Evolutionary conservation across 192 early-diverging fungal species (phyloP), one percentile per base, ranked within the genome.

Genomic region (Linnemannia zychae): DNA sequence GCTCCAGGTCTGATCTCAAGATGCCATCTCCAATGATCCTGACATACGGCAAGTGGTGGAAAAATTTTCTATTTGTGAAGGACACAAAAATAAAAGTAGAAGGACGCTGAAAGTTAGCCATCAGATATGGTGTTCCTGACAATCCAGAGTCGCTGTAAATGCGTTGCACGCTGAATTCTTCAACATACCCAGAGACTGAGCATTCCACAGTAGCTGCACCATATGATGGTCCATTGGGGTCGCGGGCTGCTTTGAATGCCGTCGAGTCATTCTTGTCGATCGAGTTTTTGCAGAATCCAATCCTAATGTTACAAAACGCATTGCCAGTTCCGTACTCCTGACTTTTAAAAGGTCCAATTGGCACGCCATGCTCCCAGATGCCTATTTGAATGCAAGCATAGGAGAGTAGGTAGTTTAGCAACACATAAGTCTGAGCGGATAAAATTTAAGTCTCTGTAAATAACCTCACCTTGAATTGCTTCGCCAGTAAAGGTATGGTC

Each of bases 401-500:
- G n/a, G 52, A 15, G 20, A 7, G 11, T 13, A 52, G 36, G 28
- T 6, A n/a, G 0, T 13, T 4, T 18, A 57, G 22, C 1, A 13
- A 50, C 1, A 48, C 38, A 3, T 24, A 5, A 46, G 60, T 22
- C 17, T 46, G 15, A 16, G 22, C 18, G 2, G n/a, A 46, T 33
- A 38, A 50, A 31, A 28, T 34, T 1, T 11, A 63, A 31, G 9
- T 9, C 40, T 44, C 40, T 6, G 9, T 44, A 63, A 63, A 13
- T 9, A 13, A 22, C 67, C 33, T 52, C 60, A 88, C 87, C 87
- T 82, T 85, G 79, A 15, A 88, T 57, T 28, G 82, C 82, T 49
- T 88, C 87, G 33, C 87, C 87, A 20, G 76, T 84, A 60, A 79
- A 88, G 6, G 82, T 85, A 47, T 88, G 72, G 65, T 88, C 87